Evolutionary conservation across 2,329 filamentous ascomycete species (phyloP).

Genomic region (Tolypocladium tropicale): DNA sequence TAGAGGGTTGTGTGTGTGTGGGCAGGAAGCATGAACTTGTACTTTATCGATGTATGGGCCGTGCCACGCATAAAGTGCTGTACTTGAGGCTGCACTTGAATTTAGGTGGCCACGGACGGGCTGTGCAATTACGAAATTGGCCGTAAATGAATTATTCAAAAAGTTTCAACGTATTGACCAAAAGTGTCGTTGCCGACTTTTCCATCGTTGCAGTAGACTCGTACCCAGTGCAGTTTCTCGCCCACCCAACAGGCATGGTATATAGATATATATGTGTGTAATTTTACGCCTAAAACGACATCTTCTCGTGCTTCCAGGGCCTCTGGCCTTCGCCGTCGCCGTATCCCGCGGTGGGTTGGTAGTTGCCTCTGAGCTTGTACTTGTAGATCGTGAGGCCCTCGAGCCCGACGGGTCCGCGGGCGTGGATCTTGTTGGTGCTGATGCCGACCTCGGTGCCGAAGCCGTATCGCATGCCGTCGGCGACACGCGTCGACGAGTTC

Average conservation of each 20-base stretch:
- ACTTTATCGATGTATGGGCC: not conserved
- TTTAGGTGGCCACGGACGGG: not conserved
- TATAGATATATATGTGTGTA: too few species aligned
- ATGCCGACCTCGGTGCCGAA: conserved; percentile 98
- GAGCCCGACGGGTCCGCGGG: conserved; percentile 81
- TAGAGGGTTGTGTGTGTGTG: conserved; percentile 4
- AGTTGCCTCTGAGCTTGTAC: conserved; percentile 77
- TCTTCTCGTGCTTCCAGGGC: conserved; percentile 47
- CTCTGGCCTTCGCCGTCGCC: conserved; percentile 51
- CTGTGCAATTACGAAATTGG: not conserved
- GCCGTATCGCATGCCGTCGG: conserved; percentile 92
- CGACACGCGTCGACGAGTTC: conserved; percentile 91
- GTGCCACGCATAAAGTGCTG: not conserved
- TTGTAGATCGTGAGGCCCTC: conserved; percentile 97
- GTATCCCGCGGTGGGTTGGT: conserved; percentile 74
- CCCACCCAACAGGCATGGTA: not conserved
- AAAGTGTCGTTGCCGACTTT: not conserved
- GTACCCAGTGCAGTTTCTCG: not conserved
- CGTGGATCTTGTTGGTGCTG: conserved; percentile 97
- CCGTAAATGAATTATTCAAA: not conserved
- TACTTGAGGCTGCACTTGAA: not conserved
- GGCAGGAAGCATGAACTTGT: not conserved
- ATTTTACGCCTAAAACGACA: conserved; percentile 24
- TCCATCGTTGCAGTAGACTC: not conserved
- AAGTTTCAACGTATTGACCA: not conserved